Evolutionary conservation across 176 grass and related monocot genomes (phyloP), one percentile per base, ranked within the genome.

Genomic region (Elymus sibiricus): DNA sequence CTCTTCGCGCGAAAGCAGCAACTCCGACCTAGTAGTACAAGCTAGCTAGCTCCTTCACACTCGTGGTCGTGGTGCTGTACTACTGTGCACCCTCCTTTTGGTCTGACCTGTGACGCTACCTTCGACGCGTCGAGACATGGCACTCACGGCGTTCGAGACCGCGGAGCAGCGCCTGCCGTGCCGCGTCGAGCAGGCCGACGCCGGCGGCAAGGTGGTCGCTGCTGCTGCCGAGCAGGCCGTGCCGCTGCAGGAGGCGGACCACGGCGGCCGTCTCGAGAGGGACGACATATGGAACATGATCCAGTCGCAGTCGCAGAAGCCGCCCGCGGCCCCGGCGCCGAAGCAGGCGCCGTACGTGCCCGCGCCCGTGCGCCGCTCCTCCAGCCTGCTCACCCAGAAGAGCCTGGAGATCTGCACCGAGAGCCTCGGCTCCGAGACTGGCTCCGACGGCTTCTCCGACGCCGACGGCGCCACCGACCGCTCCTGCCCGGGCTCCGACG

Each of bases 341-440:
- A 73, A 17, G 42, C 71, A 80, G 17, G 93, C 88, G 27, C 81
- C 88, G 51, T 98, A 98, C 63, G 92, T 96, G 75, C 97, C 92
- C 58, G 92, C 97, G 15, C 91, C 94, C 19, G 77, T 91, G 53
- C 86, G 90, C 84, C 88, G 86, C 12, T 96, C 97, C 9, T 99
- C 92, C 15, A 92, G 92, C 79, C 87, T 94, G 65, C 88, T 99
- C 42, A 99, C 85, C 55, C 87, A 93, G 87, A 94, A 92, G 84
- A 99, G 92, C 89, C 94, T 99, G 8, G 88, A 94, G 85, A 85
- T 97, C 78, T 99, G 97, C 92, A 99, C 97, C 32, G 97, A 99
- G 90, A 99, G 90, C 91, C 97, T 99, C 78, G 97, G 97, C 74
- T 99, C 97, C 5, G 97, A 99, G 85, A 96, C 88, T 0, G 97